Conservation (phyloP, 148 eudicot species). For the Dysphania ambrosioides region DNA sequence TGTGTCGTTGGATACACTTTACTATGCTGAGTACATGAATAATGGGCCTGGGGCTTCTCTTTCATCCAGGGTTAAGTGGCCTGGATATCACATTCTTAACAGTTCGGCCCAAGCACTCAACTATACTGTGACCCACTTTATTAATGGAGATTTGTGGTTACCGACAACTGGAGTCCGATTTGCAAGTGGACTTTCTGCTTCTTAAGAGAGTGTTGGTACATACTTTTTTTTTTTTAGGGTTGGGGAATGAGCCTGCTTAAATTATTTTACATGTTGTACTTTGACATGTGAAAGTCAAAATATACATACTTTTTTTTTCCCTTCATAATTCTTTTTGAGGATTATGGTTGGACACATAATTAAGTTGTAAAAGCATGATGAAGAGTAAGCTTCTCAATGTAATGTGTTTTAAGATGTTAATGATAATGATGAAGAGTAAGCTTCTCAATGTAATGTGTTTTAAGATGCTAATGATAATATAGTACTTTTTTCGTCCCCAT, state of each 20-base stretch:
- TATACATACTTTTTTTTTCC: no score
- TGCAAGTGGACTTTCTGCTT: conserved; percentile 26
- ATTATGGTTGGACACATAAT: neutral
- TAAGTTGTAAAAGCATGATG: neutral
- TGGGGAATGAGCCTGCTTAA: neutral
- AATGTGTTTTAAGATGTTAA: neutral
- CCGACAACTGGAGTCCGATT: conserved; percentile 52
- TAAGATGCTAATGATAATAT: neutral
- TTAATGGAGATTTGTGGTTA: conserved; percentile 72
- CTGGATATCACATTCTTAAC: conserved; percentile 59
- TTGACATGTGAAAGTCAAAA: neutral
- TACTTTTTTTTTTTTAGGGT: neutral
- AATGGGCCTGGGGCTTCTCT: conserved; percentile 63
- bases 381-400: neutral
- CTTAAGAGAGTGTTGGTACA: neutral
- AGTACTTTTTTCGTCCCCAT: no score
- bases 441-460: neutral
- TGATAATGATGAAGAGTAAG: neutral
- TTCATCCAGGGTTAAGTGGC: conserved; percentile 58
- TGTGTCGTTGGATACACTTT: conserved; percentile 57
- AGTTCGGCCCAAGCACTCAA: conserved; percentile 45
- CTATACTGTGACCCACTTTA: conserved; percentile 65
- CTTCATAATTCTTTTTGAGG: neutral
- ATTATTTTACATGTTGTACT: neutral
- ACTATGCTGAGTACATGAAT: conserved; percentile 69